Base-by-base conservation (phyloP, 2,329 filamentous ascomycete species). In the Fusarium equiseti region DNA sequence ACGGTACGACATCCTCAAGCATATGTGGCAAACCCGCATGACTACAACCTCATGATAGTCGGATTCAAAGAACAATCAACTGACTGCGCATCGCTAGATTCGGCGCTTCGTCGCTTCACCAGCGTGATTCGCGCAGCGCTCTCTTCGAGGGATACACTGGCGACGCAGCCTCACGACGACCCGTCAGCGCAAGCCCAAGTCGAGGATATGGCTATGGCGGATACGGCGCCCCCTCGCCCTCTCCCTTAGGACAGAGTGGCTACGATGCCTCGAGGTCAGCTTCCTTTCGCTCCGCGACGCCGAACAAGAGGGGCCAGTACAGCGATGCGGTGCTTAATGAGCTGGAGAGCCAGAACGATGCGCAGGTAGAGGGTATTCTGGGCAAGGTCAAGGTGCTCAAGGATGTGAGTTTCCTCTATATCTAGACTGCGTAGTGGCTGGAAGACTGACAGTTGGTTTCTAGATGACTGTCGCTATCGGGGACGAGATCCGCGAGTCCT, bases 271-370 rank as follows among this genome's bases (percentile, higher is more conserved):
- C 68, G 8, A 65, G 68, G 18, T 44, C 62, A 29, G 58, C 61
- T 26, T 46, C 57, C 8, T 92, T 84, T 79, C 84, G 91, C 55
- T 81, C 88, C 32, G 92, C 91, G 72, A 94, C 92, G 64, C 92
- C 92, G 65, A 93, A 94, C 79, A 85, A 71, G 72, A 93, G 91
- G 78, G 95, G 95, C 16, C 95, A 98, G 80, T 98, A 98, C 80
- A 95, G 92, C 78, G 92, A 97, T 76, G 92, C 95, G 22, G 94
- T 97, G 50, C 87, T 99, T 56, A 94, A 93, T 79, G 94, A 97
- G 82, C 87, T 99, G 66, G 96, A 99, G 84, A 95, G 92, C 77
- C 96, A 99, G 83, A 98, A 98, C 78, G 95, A 98, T 74, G 86
- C 89, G 63, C 91, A 98, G 76, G 91, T 98, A 13, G 92, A 94